Percentiles rank a stretch among this genome's conserved stretches.
Conservation (phyloP, 179 eudicot genomes). For the Vitellaria paradoxa region DNA sequence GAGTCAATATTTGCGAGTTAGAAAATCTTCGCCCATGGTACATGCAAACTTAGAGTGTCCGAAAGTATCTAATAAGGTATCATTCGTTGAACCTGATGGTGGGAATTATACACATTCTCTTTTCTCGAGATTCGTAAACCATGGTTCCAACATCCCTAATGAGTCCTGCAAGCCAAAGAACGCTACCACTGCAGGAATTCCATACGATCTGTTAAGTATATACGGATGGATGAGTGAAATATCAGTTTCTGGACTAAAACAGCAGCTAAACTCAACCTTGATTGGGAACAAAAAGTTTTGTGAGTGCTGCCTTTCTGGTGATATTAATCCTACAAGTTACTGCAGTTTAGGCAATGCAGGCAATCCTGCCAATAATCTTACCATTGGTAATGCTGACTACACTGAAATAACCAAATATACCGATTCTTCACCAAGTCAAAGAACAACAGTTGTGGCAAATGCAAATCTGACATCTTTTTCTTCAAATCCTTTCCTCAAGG, state of each 20-base stretch:
- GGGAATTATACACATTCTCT: slow-evolving; percentile 19
- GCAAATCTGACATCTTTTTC: slow-evolving; percentile 21
- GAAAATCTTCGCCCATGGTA: slow-evolving; percentile 24
- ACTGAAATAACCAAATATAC: slow-evolving; percentile 13
- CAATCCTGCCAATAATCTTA: slow-evolving; percentile 18
- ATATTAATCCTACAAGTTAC: slow-evolving; percentile 19
- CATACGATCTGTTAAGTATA: slow-evolving; percentile 24
- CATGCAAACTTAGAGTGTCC: slow-evolving; percentile 28
- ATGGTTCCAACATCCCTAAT: slow-evolving; percentile 14
- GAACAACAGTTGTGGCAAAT: slow-evolving; percentile 6
- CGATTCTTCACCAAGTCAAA: slow-evolving; percentile 23
- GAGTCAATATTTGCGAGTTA: slow-evolving; percentile 25
- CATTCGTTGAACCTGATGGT: slow-evolving; percentile 30
- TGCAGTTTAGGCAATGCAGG: slow-evolving; percentile 20
- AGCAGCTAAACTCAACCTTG: slow-evolving; percentile 18
- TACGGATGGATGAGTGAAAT: slow-evolving; percentile 49
- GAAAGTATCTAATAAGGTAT: slow-evolving; percentile 29
- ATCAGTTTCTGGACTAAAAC: slow-evolving; percentile 23
- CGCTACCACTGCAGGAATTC: slow-evolving; percentile 21
- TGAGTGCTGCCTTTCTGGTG: slow-evolving; percentile 19
- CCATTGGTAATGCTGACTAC: slow-evolving; percentile 18
- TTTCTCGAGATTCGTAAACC: slow-evolving; percentile 26
- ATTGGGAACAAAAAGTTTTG: slow-evolving; percentile 21
- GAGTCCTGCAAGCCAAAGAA: slow-evolving; percentile 24
- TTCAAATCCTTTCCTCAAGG: slow-evolving; percentile 30